phyloP scores from a whole-genome alignment of 768 basidiomycete species.

The Exsudoporus frostii region DNA sequence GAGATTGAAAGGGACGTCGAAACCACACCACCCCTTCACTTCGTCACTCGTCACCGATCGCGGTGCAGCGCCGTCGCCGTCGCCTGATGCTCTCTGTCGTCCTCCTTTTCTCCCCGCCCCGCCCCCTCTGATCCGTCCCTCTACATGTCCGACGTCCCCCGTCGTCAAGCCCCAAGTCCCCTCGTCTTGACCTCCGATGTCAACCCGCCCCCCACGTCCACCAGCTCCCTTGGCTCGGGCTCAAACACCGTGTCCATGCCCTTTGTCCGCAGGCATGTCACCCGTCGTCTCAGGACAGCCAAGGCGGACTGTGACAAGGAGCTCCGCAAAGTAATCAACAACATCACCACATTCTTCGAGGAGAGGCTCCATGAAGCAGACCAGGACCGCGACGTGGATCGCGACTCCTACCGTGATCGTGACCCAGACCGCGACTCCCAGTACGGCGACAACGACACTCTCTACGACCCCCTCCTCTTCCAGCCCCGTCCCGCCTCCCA shows the following conservation, averaged over 20 bases:
- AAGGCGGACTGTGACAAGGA: constrained; percentile 98
- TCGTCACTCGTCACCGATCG: constrained; percentile 18
- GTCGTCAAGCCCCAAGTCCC: constrained; percentile 65
- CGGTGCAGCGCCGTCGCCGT: constrained; percentile 5
- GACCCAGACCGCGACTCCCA: constrained; percentile 60
- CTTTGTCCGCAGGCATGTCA: constrained; percentile 90
- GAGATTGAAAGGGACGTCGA: constrained; percentile 7
- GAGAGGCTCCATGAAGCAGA: constrained; percentile 79
- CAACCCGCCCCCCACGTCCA: constrained; percentile 23
- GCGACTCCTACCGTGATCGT: constrained; percentile 46
- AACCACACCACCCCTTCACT: constrained; percentile 18
- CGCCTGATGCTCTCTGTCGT: constrained; percentile 19
- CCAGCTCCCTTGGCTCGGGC: constrained; percentile 41
- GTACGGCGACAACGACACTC: constrained; percentile 49
- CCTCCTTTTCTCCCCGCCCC: constrained; percentile 4
- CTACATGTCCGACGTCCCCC: constrained; percentile 36
- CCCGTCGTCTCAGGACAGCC: constrained; percentile 86
- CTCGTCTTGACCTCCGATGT: constrained; percentile 73
- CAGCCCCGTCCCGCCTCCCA: constrained; percentile 56
- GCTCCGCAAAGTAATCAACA: constrained; percentile 88
- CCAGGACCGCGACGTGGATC: constrained; percentile 59
- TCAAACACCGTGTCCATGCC: constrained; percentile 87
- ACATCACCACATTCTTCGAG: constrained; percentile 93
- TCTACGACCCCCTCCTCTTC: constrained; percentile 61
- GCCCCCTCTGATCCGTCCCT: constrained; percentile 9